Evolutionary conservation across 164 flowering plant genomes (phyloP).

Genomic region (Taxillus chinensis): DNA sequence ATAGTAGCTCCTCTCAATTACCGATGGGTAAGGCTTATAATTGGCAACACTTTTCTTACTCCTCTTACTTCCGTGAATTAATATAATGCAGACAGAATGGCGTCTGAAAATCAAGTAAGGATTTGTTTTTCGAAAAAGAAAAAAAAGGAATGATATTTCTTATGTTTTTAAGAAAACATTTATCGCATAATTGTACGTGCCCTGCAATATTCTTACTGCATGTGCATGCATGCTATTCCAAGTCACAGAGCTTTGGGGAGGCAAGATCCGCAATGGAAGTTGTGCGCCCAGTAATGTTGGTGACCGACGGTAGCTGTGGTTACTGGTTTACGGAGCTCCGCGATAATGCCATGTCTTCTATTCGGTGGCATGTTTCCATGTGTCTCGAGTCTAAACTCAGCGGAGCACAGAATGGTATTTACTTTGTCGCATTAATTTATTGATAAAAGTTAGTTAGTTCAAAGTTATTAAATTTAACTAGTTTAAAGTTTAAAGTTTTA

Average conservation of each 20-base stretch:
- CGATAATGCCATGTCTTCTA: conserved; percentile 18
- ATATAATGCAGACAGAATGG: no score
- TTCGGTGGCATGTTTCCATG: conserved; percentile 49
- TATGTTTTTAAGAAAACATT: no score
- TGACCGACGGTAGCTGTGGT: conserved; percentile 41
- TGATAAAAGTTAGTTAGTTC: no score
- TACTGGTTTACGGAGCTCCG: conserved; percentile 37
- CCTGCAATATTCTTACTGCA: no score
- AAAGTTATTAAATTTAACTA: no score
- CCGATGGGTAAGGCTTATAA: conserved; percentile 49
- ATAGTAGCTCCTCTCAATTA: conserved; percentile 71
- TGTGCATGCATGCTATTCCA: no score
- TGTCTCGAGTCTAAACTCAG: conserved; percentile 16
- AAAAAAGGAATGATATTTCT: no score
- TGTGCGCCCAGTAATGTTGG: conserved; percentile 55
- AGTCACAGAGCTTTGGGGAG: conserved; percentile 59
- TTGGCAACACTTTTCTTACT: no score
- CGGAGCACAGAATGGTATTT: conserved; percentile 20
- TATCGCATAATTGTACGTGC: no score
- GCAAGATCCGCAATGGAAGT: conserved; percentile 47
- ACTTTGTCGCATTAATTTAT: neutral
- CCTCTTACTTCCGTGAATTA: neutral
- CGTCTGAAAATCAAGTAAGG: no score
- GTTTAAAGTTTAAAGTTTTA: no score
- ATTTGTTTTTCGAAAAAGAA: no score